phyloP scores from a whole-genome alignment of 495 filamentous ascomycete genomes.

The Neurospora intermedia region DNA sequence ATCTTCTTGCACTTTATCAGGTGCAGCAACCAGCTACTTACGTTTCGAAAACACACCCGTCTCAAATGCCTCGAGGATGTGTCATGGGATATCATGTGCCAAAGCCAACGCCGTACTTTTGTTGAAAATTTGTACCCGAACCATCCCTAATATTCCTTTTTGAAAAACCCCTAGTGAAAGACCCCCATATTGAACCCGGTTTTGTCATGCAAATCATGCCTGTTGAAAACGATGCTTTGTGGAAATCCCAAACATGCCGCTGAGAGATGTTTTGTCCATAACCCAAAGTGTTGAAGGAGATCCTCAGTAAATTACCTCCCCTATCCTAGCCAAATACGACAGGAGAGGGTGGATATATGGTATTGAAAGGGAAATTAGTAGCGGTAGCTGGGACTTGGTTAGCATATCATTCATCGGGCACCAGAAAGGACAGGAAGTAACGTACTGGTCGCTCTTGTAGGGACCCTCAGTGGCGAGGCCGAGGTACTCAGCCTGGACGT shows the following conservation, averaged over 20 bases:
- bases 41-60: neutral
- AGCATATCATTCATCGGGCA: conserved; percentile 11
- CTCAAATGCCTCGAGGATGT: conserved; percentile 1
- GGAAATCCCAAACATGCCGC: conserved; percentile 15
- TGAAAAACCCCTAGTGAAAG: conserved; percentile 19
- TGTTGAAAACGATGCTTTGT: conserved; percentile 34
- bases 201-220: conserved; percentile 38
- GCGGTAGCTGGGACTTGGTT: conserved; percentile 39
- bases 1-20: neutral
- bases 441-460: conserved; percentile 81
- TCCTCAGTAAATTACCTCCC: conserved; percentile 8
- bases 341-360: conserved; percentile 4
- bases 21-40: neutral
- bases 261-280: conserved; percentile 12
- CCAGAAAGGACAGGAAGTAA: neutral
- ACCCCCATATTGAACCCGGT: conserved; percentile 12
- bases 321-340: conserved; percentile 6
- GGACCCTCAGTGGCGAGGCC: conserved; percentile 73
- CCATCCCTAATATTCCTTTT: conserved; percentile 24
- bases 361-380: conserved; percentile 33
- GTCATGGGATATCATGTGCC: conserved; percentile 35
- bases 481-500: conserved; percentile 89
- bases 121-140: conserved; percentile 43
- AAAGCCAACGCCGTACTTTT: conserved; percentile 45
- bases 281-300: conserved; percentile 19